A percentile compares a stretch with the other conserved stretches of the same genome.
Conservation (phyloP, 1,139 yeast species). For the Eremothecium sinecaudum region DNA sequence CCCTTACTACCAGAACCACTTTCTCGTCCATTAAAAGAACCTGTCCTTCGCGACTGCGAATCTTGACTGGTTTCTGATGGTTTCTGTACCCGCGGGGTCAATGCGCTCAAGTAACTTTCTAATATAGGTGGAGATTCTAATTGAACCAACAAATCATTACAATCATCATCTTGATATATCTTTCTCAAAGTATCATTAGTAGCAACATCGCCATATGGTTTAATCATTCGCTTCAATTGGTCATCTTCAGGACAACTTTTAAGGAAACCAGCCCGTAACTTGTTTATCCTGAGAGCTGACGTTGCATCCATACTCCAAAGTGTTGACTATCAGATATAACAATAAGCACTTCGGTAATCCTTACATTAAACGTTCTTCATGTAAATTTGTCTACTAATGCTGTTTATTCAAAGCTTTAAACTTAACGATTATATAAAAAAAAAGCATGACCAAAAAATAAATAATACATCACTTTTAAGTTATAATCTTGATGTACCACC, state of each 20-base stretch:
- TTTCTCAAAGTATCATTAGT: constrained; percentile 13
- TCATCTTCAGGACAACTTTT: constrained; percentile 25
- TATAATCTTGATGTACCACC: no score
- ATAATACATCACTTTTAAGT: no score
- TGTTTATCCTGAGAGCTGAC: constrained; percentile 20
- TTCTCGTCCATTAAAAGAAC: background rate
- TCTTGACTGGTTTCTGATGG: background rate
- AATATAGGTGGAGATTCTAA: constrained; percentile 30
- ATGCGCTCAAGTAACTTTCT: constrained; percentile 19
- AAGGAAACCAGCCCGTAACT: constrained; percentile 27
- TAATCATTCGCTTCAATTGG: constrained; percentile 25
- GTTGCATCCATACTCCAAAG: constrained; percentile 31
- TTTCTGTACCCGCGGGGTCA: constrained; percentile 2
- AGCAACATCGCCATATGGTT: constrained; percentile 19
- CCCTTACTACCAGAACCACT: background rate
- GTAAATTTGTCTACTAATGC: background rate
- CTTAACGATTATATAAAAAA: no score
- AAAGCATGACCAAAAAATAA: no score
- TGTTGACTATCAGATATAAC: no score
- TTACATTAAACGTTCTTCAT: background rate
- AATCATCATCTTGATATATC: constrained; percentile 19
- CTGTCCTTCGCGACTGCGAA: background rate
- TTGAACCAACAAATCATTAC: constrained; percentile 17
- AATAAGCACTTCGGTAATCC: no score
- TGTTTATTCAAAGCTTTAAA: no score